These are phyloP conservation scores for Fusarium chlamydosporum DNA, from an alignment of 2,329 filamentous ascomycete species.

Conservation along the genomic window DNA sequence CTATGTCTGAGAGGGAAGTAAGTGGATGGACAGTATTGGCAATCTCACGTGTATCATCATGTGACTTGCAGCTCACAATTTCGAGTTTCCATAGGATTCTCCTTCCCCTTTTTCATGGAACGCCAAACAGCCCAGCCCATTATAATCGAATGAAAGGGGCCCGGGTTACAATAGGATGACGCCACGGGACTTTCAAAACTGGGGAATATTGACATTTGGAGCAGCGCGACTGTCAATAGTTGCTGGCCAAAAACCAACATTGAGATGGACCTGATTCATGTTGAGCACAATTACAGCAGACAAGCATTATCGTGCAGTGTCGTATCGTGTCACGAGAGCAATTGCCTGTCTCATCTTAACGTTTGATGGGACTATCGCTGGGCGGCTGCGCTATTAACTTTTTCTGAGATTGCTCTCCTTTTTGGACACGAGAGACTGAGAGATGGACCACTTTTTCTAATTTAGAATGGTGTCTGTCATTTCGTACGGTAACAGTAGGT, in stretches of 20 bases:
- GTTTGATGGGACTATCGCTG: conserved; percentile 3
- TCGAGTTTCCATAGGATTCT: conserved; percentile 14
- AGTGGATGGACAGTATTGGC: not conserved
- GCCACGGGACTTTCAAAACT: conserved; percentile 26
- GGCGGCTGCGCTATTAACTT: conserved; percentile 29
- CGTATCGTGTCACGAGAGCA: conserved; percentile 36
- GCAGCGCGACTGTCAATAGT: not conserved
- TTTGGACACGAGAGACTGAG: conserved; percentile 30
- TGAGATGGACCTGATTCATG: conserved; percentile 19
- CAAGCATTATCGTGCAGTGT: not conserved
- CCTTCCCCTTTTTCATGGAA: conserved; percentile 20
- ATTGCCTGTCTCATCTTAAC: conserved; percentile 40
- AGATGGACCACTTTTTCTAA: conserved; percentile 45
- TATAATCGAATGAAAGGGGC: conserved; percentile 7
- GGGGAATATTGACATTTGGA: conserved; percentile 4
- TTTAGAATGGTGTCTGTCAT: conserved; percentile 38
- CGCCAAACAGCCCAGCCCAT: not conserved
- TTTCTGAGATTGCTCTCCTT: conserved; percentile 41
- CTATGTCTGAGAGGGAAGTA: not conserved
- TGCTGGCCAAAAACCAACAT: conserved; percentile 16
- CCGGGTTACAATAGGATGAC: conserved; percentile 27
- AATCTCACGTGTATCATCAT: conserved; percentile 19
- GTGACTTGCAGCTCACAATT: conserved; percentile 19
- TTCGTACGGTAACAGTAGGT: too few species aligned
- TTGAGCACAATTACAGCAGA: conserved; percentile 27